Evolutionary conservation across 257 asterid genomes (phyloP), one percentile per base, ranked within the genome.

Genomic region (Verbena officinalis): DNA sequence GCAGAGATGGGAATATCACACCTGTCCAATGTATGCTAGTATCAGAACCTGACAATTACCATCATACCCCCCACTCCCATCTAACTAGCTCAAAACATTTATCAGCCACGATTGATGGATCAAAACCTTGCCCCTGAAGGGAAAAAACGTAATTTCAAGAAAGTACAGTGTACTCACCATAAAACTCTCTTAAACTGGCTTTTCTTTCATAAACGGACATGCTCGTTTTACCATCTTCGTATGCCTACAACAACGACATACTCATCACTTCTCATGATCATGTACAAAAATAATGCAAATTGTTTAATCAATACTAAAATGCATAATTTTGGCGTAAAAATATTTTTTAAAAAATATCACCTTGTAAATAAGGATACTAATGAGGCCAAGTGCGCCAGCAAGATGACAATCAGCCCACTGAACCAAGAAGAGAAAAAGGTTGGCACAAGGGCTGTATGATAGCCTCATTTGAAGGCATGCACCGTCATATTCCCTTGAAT

Each of bases 381-480:
- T 87, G 27, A 92, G 77, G 7, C 98, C 97, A 21, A 92, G 87
- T 10, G 83, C 79, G 69, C 95, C 87, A 11, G 96, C 98, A 27
- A 92, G 79, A 72, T 80, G 87, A 73, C 93, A 86, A 73, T 92
- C 98, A 16, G 90, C 78, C 98, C 96, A 89, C 62, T 89, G 96
- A 52, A 92, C 84, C 65, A 92, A 83, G 73, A 86, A 89, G 31
- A 89, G 77, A 27, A 92, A 85, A 63, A 87, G 54, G 19, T 83
- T 84, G 33, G 97, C 96, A 76, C 96, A 92, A 3, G 95, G 96
- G 79, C 96, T 89, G 75, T 89, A 92, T 4, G 98, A 86, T 16
- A 92, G 77, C 77, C 98, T 89, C 98, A 92, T 92, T 73, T 92
- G 98, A 62, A 89, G 77, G 77, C 87, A 77, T 31, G 91, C 87